Evolutionary conservation across 495 filamentous ascomycete species (phyloP).

Genomic region (Neurospora cerealis): DNA sequence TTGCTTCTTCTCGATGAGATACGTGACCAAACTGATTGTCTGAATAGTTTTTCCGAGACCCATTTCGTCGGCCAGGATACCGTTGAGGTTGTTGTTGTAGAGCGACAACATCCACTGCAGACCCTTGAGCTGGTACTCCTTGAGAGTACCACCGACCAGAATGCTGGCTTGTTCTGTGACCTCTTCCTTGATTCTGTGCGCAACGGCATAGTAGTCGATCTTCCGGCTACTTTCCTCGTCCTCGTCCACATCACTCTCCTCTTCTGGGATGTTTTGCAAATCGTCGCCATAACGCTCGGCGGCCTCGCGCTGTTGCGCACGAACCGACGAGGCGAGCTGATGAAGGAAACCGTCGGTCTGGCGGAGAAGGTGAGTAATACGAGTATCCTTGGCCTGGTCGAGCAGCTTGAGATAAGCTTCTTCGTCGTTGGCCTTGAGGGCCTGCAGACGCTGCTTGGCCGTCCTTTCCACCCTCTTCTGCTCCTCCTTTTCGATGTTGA

Average conservation of each 20-base stretch:
- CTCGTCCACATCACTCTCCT: slow-evolving; percentile 56
- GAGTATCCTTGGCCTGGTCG: slow-evolving; percentile 96
- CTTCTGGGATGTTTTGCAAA: slow-evolving; percentile 41
- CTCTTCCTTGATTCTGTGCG: slow-evolving; percentile 89
- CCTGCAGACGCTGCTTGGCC: slow-evolving; percentile 97
- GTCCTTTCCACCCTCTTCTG: slow-evolving; percentile 94
- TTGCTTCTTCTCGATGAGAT: slow-evolving; percentile 90
- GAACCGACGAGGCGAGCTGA: slow-evolving; percentile 87
- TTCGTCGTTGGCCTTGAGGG: slow-evolving; percentile 96
- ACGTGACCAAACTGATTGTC: slow-evolving; percentile 94
- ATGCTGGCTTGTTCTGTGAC: slow-evolving; percentile 72
- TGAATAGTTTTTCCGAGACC: slow-evolving; percentile 99
- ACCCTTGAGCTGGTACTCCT: slow-evolving; percentile 97
- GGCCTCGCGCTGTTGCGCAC: slow-evolving; percentile 77
- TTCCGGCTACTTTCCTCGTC: slow-evolving; percentile 63
- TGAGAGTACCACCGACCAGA: slow-evolving; percentile 81
- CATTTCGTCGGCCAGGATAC: slow-evolving; percentile 98
- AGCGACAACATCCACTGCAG: slow-evolving; percentile 99
- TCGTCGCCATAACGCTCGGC: slow-evolving; percentile 68
- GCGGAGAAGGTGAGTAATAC: slow-evolving; percentile 90
- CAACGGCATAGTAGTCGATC: slow-evolving; percentile 97
- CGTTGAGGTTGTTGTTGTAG: slow-evolving; percentile 99
- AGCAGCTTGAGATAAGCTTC: slow-evolving; percentile 95
- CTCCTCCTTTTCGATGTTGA: slow-evolving; percentile 97
- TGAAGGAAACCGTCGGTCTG: slow-evolving; percentile 96